Percentiles rank a stretch among this genome's conserved stretches.
These are phyloP conservation scores for Cyberlindnera xishuangbannaensis DNA, from an alignment of 805 yeast genomes.

Conservation along the genomic window DNA sequence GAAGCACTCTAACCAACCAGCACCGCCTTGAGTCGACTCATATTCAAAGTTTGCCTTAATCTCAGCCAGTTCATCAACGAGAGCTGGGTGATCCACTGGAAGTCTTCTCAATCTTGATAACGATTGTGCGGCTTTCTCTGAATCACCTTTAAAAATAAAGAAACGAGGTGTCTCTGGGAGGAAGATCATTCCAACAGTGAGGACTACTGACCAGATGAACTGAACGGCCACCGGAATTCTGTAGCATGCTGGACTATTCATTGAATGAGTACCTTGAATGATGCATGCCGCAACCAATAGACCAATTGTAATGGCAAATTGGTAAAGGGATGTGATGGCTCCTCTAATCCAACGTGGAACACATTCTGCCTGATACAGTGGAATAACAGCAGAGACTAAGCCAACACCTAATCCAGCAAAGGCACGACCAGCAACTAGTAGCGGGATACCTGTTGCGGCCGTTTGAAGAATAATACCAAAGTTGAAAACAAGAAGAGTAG, in stretches of 20 bases:
- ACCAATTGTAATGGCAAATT: conserved; percentile 70
- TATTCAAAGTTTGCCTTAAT: conserved; percentile 43
- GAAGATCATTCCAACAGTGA: conserved; percentile 56
- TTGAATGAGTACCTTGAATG: conserved; percentile 58
- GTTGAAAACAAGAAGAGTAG: conserved; percentile 42
- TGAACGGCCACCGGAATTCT: conserved; percentile 73
- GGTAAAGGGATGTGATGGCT: conserved; percentile 69
- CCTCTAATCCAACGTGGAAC: conserved; percentile 79
- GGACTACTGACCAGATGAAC: conserved; percentile 59
- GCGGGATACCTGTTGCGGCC: conserved; percentile 38
- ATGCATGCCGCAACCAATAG: conserved; percentile 63
- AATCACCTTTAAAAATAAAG: conserved; percentile 49
- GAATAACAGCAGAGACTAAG: conserved; percentile 63
- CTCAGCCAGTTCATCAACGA: conserved; percentile 41
- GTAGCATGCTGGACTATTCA: conserved; percentile 52
- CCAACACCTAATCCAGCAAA: conserved; percentile 75
- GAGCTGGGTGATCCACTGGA: conserved; percentile 37
- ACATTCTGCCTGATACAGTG: conserved; percentile 74
- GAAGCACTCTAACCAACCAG: conserved; percentile 31
- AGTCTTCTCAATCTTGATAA: conserved; percentile 50
- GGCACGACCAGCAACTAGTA: conserved; percentile 62
- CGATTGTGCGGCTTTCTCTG: conserved; percentile 52
- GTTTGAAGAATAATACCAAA: conserved; percentile 49
- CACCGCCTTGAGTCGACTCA: conserved; percentile 31
- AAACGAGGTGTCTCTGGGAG: conserved; percentile 78